Conservation (phyloP, 495 filamentous ascomycete genomes). For the Hypoxylon crocopeplum region DNA sequence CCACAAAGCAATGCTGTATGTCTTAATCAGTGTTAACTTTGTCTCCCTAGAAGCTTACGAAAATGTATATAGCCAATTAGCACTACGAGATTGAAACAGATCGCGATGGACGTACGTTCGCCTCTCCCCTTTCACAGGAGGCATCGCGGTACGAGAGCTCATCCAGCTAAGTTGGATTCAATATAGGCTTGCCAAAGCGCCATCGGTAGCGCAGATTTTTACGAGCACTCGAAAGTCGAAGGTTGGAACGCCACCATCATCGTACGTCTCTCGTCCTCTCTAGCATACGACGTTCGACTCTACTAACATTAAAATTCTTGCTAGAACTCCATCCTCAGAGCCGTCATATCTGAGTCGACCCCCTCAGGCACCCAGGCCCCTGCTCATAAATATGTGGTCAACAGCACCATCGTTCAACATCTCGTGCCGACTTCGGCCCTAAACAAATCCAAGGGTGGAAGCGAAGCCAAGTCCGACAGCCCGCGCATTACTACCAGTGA, state of each 20-base stretch:
- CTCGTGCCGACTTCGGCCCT: constrained; percentile 61
- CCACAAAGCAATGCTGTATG: constrained; percentile 41
- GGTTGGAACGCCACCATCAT: constrained; percentile 93
- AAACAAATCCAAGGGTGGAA: constrained; percentile 56
- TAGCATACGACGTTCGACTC: not conserved
- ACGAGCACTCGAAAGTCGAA: constrained; percentile 81
- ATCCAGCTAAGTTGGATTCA: constrained; percentile 30
- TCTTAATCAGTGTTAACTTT: not conserved
- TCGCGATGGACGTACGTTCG: constrained; percentile 76
- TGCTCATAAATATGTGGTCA: constrained; percentile 89
- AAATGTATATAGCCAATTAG: constrained; percentile 70
- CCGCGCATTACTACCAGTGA: constrained; percentile 49
- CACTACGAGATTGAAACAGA: constrained; percentile 77
- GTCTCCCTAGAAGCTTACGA: constrained; percentile 10
- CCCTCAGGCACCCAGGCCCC: constrained; percentile 56
- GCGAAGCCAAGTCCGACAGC: constrained; percentile 43
- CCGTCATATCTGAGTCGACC: constrained; percentile 81
- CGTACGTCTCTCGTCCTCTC: constrained; percentile 58
- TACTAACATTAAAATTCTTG: constrained; percentile 5
- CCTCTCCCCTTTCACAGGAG: constrained; percentile 10
- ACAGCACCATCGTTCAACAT: constrained; percentile 98
- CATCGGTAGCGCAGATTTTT: constrained; percentile 71
- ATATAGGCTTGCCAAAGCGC: constrained; percentile 81
- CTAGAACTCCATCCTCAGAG: constrained; percentile 84
- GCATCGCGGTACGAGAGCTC: not conserved